These are phyloP conservation scores for Echinosophora koreensis DNA, from an alignment of 306 rosid genomes.

Conservation along the genomic window DNA sequence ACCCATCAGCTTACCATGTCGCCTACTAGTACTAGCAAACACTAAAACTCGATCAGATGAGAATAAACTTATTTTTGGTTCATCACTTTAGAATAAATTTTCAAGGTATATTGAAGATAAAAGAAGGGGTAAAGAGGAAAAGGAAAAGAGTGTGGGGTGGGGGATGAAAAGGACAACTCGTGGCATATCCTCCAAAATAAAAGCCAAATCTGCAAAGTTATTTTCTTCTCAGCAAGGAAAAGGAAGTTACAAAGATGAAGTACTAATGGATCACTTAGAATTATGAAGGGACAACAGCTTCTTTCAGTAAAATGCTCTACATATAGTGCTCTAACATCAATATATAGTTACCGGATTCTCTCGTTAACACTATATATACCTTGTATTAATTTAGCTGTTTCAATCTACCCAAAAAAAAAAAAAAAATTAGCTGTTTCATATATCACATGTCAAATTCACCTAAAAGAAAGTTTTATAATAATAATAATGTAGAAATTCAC, in stretches of 20 bases:
- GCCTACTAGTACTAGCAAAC: constrained; percentile 23
- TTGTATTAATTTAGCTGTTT: too few relatives aligned
- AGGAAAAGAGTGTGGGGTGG: too few relatives aligned
- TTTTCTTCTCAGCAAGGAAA: neutral
- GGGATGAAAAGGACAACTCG: neutral
- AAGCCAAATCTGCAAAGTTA: constrained; percentile 15
- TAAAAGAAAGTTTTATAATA: too few relatives aligned
- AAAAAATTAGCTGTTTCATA: too few relatives aligned
- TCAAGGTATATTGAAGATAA: neutral
- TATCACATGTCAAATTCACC: too few relatives aligned
- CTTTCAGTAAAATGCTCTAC: constrained; percentile 1
- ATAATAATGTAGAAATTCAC: too few relatives aligned
- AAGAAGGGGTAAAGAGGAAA: neutral
- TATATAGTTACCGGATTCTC: too few relatives aligned
- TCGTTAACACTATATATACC: too few relatives aligned
- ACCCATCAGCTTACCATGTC: constrained; percentile 34
- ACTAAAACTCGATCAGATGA: neutral
- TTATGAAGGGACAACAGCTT: neutral
- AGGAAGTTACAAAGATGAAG: constrained; percentile 32
- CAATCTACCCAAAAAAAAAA: too few relatives aligned
- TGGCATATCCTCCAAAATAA: neutral
- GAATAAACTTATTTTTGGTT: too few relatives aligned
- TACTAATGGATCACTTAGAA: neutral
- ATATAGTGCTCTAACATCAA: too few relatives aligned
- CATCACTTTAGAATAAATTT: neutral